Evolutionary conservation across 129 eudicot species (phyloP), one percentile per base, ranked within the genome.

Genomic region (Glebionis coronaria): DNA sequence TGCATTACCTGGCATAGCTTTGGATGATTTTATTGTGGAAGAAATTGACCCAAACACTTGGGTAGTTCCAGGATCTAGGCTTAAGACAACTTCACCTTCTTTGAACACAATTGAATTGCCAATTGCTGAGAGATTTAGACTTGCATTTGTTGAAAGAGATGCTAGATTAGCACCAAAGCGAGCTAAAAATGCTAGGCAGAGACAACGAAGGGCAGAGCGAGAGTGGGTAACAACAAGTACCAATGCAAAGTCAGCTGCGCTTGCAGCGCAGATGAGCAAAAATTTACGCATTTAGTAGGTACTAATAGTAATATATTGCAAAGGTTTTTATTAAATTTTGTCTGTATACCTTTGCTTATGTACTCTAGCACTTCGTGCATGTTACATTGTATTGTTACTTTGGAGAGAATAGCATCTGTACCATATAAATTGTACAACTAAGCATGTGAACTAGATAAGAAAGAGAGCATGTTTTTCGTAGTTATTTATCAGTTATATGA

Each of bases 111-210:
- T 44, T 20, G 98, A 87, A 44, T 71, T 93, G 62, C 83, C 98
- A 15, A 75, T 88, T 19, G 98, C 98, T 12, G 98, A 88, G 64
- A 84, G 84, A 72, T 93, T 93, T 71, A 80, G 96, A 77, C 90
- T 88, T 72, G 98, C 98, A 14, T 93, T 88, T 82, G 68, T 78
- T 15, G 98, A 88, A 78, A 86, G 98, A 82, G 98, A 93, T 78
- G 86, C 87, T 5, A 74, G 95, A 67, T 63, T 88, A 63, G 98
- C 98, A 0, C 96, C 98, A 28, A 93, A 93, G 76, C 90, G 98
- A 11, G 98, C 98, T 14, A 93, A 93, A 70, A 93, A 93, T 55
- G 95, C 88, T 60, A 86, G 98, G 67, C 97, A 93, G 72, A 80
- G 88, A 50, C 91, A 82, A 68, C 74, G 97, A 54, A 95, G 98